Conservation (phyloP, 805 yeast species). For the Pichia pseudocactophila region DNA sequence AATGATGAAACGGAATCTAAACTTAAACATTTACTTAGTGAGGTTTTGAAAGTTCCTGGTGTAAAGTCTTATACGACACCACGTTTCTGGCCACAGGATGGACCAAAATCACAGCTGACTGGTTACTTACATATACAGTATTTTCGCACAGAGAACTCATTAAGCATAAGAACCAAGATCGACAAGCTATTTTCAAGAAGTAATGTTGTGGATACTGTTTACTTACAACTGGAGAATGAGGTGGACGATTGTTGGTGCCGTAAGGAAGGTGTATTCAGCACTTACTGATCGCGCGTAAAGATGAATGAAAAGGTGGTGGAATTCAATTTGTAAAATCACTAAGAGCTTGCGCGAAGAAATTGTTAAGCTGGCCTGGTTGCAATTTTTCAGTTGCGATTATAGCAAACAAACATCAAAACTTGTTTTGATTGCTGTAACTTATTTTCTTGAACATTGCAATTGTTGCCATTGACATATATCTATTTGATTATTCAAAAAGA, state of each 20-base stretch:
- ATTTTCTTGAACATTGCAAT: no score
- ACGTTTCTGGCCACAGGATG: slow-evolving; percentile 73
- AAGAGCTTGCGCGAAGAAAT: no score
- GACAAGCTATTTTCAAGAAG: slow-evolving; percentile 21
- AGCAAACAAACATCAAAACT: no score
- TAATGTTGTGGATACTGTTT: slow-evolving; percentile 18
- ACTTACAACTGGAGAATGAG: slow-evolving; percentile 30
- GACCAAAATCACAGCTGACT: slow-evolving; percentile 32
- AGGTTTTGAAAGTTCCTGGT: slow-evolving; percentile 63
- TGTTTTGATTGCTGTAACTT: no score
- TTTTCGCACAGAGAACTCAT: slow-evolving; percentile 30
- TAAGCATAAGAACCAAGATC: slow-evolving; percentile 20
- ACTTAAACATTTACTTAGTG: slow-evolving; percentile 57
- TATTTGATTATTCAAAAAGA: no score
- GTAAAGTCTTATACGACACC: slow-evolving; percentile 82
- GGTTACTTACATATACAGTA: slow-evolving; percentile 83
- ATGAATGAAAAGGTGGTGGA: no score
- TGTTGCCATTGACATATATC: no score
- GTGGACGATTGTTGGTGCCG: slow-evolving; percentile 34
- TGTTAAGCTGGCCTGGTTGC: no score
- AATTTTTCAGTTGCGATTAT: no score
- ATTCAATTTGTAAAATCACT: no score
- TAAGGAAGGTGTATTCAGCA: slow-evolving; percentile 22
- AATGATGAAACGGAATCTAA: slow-evolving; percentile 44
- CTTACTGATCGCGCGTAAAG: slow-evolving; percentile 11